Evolutionary conservation across 306 rosid genomes (phyloP), one percentile per base, ranked within the genome.

Genomic region (Cucumis hystrix): DNA sequence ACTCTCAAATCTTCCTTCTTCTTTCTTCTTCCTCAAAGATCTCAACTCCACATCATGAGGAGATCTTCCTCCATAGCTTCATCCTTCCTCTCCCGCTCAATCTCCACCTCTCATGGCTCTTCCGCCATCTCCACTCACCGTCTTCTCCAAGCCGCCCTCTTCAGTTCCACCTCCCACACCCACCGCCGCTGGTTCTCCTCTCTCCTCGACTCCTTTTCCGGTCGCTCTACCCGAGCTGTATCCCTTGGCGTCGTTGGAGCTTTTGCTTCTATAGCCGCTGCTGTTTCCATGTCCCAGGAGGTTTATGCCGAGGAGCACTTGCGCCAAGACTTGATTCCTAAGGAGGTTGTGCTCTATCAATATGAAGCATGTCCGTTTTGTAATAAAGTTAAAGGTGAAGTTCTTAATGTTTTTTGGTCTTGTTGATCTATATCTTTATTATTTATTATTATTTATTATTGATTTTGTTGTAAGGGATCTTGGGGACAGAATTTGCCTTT

Each of bases 351-450:
- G 74, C 98, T 93, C 55, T 93, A 93, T 79, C 98, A 91, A 84
- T 93, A 88, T 61, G 97, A 93, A 86, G 97, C 96, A 47, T 93
- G 98, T 83, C 98, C 98, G 70, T 93, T 93, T 85, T 93, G 98
- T 82, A 91, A 93, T 63, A 93, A 93, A 88, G 98, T 93, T 62
- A 93, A 88, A 89, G 97, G 98, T 89, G 10, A 77, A 25, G 25
- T 21, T 47, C 8, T 10, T 28, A 68, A 20, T 66, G n/a, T 58
- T 49, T 12, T 2, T 58, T 16, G 9, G 45, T 83, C 15, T 76
- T 73, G 11, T 43, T 71, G 20, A 28, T 21, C 59, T 33, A 78
- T 15, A n/a, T 15, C 68, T 75, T 20, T 23, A 23, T 23, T 23
- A 23, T 23, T 23, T 23, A 0, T 23, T 23, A 23, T 23, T 23